phyloP scores from a whole-genome alignment of 805 yeast species.

The Blastobotrys peoriensis region DNA sequence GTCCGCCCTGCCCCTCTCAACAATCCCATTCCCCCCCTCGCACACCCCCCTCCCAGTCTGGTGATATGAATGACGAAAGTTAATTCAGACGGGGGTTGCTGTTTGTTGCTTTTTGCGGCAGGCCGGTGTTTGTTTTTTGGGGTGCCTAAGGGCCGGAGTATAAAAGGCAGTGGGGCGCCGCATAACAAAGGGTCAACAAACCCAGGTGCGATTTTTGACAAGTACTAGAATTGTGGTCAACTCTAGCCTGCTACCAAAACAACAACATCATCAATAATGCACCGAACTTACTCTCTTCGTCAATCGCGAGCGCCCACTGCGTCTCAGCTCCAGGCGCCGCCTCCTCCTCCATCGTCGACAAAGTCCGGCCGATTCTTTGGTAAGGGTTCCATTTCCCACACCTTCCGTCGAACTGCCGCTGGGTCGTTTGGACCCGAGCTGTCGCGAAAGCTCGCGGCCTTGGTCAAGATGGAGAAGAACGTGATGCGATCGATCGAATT shows the following conservation, averaged over 20 bases:
- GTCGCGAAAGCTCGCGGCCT: conserved; percentile 82
- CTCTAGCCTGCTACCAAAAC: too few relatives aligned
- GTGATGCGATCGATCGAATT: conserved; percentile 90
- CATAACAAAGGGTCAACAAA: not conserved
- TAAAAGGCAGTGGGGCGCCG: not conserved
- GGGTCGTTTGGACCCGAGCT: conserved; percentile 94
- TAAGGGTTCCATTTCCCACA: conserved; percentile 47
- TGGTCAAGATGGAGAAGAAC: conserved; percentile 94
- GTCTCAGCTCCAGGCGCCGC: conserved; percentile 86
- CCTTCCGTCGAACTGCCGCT: conserved; percentile 70
- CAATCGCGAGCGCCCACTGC: conserved; percentile 96
- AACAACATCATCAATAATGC: conserved; percentile 72
- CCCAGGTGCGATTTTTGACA: too few relatives aligned
- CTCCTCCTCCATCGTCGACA: conserved; percentile 91
- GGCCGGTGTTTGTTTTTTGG: not conserved
- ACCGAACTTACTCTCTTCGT: conserved; percentile 97
- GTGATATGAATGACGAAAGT: too few relatives aligned
- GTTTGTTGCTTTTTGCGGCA: not conserved
- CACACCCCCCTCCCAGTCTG: too few relatives aligned
- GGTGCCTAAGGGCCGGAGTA: not conserved
- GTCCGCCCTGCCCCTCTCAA: too few relatives aligned
- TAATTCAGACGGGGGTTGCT: not conserved
- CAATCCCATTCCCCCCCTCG: too few relatives aligned
- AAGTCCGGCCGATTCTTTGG: conserved; percentile 84
- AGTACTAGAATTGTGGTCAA: too few relatives aligned